These are phyloP conservation scores for Phanerochaete sordida DNA, from an alignment of 768 basidiomycete genomes.

Conservation along the genomic window DNA sequence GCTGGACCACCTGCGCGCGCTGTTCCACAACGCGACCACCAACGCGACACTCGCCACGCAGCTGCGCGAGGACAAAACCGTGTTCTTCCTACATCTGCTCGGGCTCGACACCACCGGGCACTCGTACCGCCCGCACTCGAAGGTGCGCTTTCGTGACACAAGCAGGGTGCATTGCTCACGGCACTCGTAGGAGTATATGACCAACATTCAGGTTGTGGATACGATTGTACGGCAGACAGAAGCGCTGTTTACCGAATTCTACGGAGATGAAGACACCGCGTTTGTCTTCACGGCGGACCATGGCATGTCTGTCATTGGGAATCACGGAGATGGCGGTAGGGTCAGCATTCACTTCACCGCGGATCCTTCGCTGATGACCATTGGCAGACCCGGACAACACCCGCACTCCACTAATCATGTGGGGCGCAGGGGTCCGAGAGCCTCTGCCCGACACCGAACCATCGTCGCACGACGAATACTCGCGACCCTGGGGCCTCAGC, in stretches of 20 bases:
- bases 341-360: conserved; percentile 2
- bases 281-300: conserved; percentile 87
- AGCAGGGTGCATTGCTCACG: not conserved
- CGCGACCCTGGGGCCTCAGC: conserved; percentile 55
- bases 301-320: conserved; percentile 86
- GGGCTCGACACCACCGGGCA: conserved; percentile 88
- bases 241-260: conserved; percentile 58
- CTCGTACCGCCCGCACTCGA: conserved; percentile 78
- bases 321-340: conserved; percentile 80
- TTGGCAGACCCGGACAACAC: conserved; percentile 79
- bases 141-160: conserved; percentile 33
- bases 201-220: conserved; percentile 79
- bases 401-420: conserved; percentile 77
- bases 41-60: conserved; percentile 46
- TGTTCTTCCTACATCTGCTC: conserved; percentile 82
- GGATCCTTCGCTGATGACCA: not conserved
- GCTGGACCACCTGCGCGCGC: conserved; percentile 55
- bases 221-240: conserved; percentile 67
- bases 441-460: conserved; percentile 50
- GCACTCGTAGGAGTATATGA: conserved; percentile 70
- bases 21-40: conserved; percentile 62
- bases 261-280: conserved; percentile 62
- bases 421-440: conserved; percentile 76
- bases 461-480: conserved; percentile 71
- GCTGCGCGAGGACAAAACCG: conserved; percentile 54